Conservation (phyloP, 257 asterid genomes). For the Phtheirospermum japonicum region DNA sequence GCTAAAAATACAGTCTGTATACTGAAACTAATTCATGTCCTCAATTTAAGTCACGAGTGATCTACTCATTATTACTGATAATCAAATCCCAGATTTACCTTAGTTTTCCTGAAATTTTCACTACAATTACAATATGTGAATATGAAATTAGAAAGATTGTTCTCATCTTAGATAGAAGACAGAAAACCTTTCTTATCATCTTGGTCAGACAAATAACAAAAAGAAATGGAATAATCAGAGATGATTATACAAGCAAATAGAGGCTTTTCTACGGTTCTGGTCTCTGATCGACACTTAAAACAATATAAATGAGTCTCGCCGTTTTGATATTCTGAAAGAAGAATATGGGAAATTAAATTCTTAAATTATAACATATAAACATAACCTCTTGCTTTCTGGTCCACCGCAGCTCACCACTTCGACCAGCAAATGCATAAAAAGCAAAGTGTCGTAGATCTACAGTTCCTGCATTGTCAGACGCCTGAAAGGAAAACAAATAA, state of each 20-base stretch:
- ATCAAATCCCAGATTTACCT: slow-evolving; percentile 1
- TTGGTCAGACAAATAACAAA: neutral
- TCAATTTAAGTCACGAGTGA: neutral
- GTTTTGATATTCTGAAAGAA: neutral
- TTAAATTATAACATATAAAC: slow-evolving; percentile 9
- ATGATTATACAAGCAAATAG: neutral
- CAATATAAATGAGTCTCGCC: slow-evolving; percentile 14
- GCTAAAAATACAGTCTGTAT: neutral
- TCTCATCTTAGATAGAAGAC: slow-evolving; percentile 13
- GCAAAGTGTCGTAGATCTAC: slow-evolving; percentile 92
- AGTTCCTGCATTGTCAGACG: slow-evolving; percentile 62
- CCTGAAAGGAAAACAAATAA: slow-evolving; percentile 42
- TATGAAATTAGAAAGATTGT: neutral
- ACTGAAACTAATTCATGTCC: neutral
- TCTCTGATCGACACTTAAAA: slow-evolving; percentile 11
- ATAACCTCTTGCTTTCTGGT: slow-evolving; percentile 77
- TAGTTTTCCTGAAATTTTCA: slow-evolving; percentile 4
- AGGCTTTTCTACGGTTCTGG: slow-evolving; percentile 3
- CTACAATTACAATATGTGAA: neutral
- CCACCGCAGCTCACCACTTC: slow-evolving; percentile 89
- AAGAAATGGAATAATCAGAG: slow-evolving; percentile 5
- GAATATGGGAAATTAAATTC: slow-evolving; percentile 15
- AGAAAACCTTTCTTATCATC: neutral
- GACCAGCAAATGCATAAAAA: slow-evolving; percentile 88
- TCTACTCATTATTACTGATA: neutral